Percentiles rank a stretch among this genome's conserved stretches.
These are phyloP conservation scores for Crithidia fasciculata DNA, from an alignment of 208 protist genomes.

Conservation along the genomic window DNA sequence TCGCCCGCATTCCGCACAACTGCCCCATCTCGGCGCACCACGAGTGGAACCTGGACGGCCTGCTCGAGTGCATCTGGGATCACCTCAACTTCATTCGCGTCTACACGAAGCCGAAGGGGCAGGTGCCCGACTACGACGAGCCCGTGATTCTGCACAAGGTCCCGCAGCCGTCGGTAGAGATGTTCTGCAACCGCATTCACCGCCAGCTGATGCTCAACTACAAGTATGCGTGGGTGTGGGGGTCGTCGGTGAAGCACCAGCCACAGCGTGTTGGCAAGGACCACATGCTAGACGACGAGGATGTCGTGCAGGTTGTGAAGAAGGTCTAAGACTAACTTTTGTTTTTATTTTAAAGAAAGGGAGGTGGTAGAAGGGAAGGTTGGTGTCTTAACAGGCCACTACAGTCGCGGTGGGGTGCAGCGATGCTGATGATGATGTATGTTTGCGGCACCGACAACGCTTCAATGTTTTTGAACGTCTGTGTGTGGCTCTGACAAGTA, in stretches of 20 bases:
- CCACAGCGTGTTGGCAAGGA: conserved; percentile 97
- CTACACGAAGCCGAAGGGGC: conserved; percentile 98
- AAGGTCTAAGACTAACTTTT: conserved; percentile 76
- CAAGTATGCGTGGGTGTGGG: conserved; percentile 99
- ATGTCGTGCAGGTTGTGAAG: conserved; percentile 99
- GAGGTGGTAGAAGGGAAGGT: conserved; percentile 14
- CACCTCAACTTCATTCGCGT: conserved; percentile 97
- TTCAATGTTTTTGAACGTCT: background rate
- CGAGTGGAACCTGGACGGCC: conserved; percentile 97
- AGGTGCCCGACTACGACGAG: conserved; percentile 97
- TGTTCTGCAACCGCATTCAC: conserved; percentile 98
- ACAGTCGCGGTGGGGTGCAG: too few relatives aligned
- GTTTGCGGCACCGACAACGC: too few relatives aligned
- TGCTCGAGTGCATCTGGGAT: conserved; percentile 99
- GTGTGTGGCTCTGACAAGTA: background rate
- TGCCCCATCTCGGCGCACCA: conserved; percentile 97
- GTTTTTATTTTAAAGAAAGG: background rate
- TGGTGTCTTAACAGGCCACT: background rate
- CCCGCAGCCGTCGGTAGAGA: conserved; percentile 91
- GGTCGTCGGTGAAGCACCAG: conserved; percentile 97
- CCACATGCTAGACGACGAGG: conserved; percentile 98
- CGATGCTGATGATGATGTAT: too few relatives aligned
- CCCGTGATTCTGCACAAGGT: conserved; percentile 96
- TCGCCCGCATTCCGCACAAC: conserved; percentile 96
- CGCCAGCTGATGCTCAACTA: conserved; percentile 96